These are phyloP conservation scores for Albifimbria verrucaria DNA, from an alignment of 2,329 filamentous ascomycete species.

Conservation along the genomic window DNA sequence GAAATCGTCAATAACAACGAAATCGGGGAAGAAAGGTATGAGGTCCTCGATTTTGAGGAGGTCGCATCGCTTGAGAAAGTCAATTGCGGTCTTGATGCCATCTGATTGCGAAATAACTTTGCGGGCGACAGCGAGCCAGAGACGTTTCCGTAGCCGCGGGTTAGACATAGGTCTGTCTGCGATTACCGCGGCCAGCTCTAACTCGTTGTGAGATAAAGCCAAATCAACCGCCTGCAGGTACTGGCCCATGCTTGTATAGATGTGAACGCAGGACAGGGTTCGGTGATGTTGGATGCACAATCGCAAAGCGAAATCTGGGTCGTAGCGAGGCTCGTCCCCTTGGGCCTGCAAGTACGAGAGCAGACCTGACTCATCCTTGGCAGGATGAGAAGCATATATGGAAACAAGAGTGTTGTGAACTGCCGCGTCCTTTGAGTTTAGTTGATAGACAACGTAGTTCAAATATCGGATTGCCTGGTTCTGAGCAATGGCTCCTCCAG, in stretches of 20 bases:
- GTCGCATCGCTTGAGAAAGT: slow-evolving; percentile 88
- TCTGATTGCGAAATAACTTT: slow-evolving; percentile 86
- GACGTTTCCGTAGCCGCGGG: slow-evolving; percentile 78
- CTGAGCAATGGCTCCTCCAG: slow-evolving; percentile 59
- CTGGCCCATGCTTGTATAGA: slow-evolving; percentile 95
- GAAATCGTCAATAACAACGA: slow-evolving; percentile 98
- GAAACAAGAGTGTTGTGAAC: slow-evolving; percentile 97
- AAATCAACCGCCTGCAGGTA: slow-evolving; percentile 91
- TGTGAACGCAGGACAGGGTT: slow-evolving; percentile 92
- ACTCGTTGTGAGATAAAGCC: slow-evolving; percentile 82
- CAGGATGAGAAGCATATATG: slow-evolving; percentile 85
- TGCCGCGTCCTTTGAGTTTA: slow-evolving; percentile 75
- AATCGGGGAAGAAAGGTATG: slow-evolving; percentile 98
- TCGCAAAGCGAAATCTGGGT: slow-evolving; percentile 92
- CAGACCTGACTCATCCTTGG: slow-evolving; percentile 78
- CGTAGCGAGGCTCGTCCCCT: slow-evolving; percentile 80
- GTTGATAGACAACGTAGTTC: slow-evolving; percentile 86
- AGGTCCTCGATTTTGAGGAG: slow-evolving; percentile 92
- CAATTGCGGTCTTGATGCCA: slow-evolving; percentile 89
- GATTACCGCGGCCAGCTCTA: slow-evolving; percentile 85
- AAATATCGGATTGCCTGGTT: slow-evolving; percentile 95
- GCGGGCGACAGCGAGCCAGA: slow-evolving; percentile 93
- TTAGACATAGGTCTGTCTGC: slow-evolving; percentile 82
- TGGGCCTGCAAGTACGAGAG: slow-evolving; percentile 89
- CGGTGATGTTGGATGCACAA: slow-evolving; percentile 93